Evolutionary conservation across 345 rosid species (phyloP).

Genomic region (Jatropha curcas): DNA sequence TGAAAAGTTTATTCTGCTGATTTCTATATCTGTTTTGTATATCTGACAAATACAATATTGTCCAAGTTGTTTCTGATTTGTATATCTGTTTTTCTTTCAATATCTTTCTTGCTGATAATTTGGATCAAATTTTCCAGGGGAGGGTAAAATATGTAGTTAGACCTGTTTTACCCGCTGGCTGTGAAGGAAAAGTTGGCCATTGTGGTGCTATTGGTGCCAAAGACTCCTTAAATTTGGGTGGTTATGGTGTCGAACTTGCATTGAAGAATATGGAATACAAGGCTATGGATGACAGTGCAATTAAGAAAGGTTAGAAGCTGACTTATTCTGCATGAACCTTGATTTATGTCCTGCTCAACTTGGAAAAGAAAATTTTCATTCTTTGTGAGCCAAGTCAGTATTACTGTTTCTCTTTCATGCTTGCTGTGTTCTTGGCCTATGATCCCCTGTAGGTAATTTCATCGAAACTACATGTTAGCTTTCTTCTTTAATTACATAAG

Average conservation of each 20-base stretch:
- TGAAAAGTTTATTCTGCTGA: neutral
- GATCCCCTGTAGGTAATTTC: no score
- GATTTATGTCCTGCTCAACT: neutral
- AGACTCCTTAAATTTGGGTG: conserved; percentile 82
- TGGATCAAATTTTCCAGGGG: conserved; percentile 54
- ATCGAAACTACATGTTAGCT: no score
- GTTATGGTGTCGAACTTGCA: conserved; percentile 99
- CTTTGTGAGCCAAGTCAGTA: neutral
- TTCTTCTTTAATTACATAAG: neutral
- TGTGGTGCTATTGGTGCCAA: conserved; percentile 86
- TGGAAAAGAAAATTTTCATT: neutral
- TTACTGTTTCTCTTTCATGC: neutral
- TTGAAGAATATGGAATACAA: conserved; percentile 98
- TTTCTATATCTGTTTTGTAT: neutral
- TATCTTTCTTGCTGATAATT: conserved; percentile 26
- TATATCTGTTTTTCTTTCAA: neutral
- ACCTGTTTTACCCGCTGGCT: conserved; percentile 85
- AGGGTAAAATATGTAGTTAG: conserved; percentile 84
- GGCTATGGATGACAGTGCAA: conserved; percentile 93
- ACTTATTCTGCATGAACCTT: neutral
- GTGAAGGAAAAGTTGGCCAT: conserved; percentile 66
- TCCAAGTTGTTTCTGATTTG: neutral
- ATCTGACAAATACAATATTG: neutral
- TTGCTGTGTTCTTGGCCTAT: neutral
- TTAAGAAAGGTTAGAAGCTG: conserved; percentile 74